phyloP scores from a whole-genome alignment of 164 flowering plant genomes.

The Macadamia tetraphylla region DNA sequence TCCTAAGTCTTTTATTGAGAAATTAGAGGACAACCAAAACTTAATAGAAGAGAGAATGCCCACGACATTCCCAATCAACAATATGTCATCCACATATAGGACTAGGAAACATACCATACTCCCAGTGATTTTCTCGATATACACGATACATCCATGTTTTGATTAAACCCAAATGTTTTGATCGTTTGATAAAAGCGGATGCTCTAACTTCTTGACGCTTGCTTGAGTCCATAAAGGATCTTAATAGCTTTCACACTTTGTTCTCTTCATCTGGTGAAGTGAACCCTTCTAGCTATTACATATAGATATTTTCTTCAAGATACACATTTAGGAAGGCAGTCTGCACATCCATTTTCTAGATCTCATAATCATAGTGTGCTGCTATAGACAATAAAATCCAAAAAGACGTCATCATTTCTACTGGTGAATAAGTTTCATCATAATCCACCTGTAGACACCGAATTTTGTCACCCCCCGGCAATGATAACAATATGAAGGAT shows the following conservation, averaged over 20 bases:
- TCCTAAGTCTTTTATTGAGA: conserved; percentile 9
- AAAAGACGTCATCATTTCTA: conserved; percentile 1
- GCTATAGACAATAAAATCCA: neutral
- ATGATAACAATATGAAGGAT: too few species aligned
- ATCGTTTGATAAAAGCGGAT: neutral
- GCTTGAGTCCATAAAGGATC: conserved; percentile 1
- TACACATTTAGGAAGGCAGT: conserved; percentile 7
- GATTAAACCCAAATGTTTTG: too few species aligned
- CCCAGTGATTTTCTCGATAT: neutral
- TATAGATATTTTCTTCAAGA: conserved; percentile 8
- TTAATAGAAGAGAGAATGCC: neutral
- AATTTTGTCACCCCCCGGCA: too few species aligned
- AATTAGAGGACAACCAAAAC: conserved; percentile 4
- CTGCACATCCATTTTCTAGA: conserved; percentile 16
- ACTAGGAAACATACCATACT: too few species aligned
- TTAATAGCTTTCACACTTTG: neutral
- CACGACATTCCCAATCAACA: conserved; percentile 5
- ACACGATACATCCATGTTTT: too few species aligned
- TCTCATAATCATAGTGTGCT: conserved; percentile 10
- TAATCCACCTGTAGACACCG: neutral
- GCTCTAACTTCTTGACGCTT: conserved; percentile 1
- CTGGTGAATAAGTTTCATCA: neutral
- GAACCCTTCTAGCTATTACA: neutral
- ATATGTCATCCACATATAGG: neutral
- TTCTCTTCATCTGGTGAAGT: neutral